These are phyloP conservation scores for Mariannaea sp. DNA, from an alignment of 2,329 filamentous ascomycete genomes.

Conservation along the genomic window DNA sequence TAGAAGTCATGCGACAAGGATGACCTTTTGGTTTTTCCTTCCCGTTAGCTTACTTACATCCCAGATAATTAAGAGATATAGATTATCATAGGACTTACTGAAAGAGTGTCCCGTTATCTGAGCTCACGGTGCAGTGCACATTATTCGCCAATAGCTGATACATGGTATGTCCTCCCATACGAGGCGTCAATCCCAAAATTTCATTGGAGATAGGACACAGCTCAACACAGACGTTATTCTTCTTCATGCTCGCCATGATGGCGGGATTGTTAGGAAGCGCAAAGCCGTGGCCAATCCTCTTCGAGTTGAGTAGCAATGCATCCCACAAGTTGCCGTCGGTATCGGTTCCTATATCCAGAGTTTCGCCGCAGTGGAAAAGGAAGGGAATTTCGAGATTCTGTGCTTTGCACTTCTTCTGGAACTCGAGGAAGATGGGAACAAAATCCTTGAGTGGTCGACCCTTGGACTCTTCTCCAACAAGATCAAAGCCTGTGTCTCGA, in stretches of 20 bases:
- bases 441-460: conserved; percentile 64
- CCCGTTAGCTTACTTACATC: no score
- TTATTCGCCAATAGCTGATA: conserved; percentile 72
- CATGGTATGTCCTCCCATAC: conserved; percentile 67
- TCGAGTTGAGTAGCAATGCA: conserved; percentile 66
- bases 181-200: conserved; percentile 70
- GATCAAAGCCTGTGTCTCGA: conserved; percentile 62
- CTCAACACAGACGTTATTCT: conserved; percentile 70
- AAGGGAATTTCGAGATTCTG: conserved; percentile 66
- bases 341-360: conserved; percentile 67
- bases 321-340: conserved; percentile 72
- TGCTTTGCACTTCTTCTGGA: conserved; percentile 56
- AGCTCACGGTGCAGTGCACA: conserved; percentile 74
- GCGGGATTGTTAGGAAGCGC: conserved; percentile 69
- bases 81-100: conserved; percentile 51
- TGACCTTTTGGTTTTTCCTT: conserved; percentile 52
- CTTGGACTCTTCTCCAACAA: conserved; percentile 69
- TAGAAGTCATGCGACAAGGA: conserved; percentile 78
- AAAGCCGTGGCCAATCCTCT: conserved; percentile 76
- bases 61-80: no score
- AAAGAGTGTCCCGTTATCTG: conserved; percentile 76
- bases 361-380: conserved; percentile 78
- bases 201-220: conserved; percentile 80
- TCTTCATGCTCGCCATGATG: conserved; percentile 69
- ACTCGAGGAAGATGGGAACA: conserved; percentile 59